Evolutionary conservation across 1,139 yeast species (phyloP), one percentile per base, ranked within the genome.

Genomic region (Yamadazyma aaseri): DNA sequence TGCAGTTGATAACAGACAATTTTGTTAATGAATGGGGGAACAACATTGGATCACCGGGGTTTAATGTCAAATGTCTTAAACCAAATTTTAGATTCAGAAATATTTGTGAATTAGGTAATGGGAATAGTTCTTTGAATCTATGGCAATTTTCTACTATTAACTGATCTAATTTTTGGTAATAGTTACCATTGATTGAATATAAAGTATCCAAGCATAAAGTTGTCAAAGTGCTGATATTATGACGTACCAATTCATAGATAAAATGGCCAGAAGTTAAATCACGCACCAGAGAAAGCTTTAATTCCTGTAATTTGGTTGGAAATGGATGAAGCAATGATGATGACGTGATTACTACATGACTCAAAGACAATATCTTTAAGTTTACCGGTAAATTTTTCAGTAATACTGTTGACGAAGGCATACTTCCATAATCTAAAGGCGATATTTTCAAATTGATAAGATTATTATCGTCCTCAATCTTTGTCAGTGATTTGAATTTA

Each of bases 201-300:
- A 38, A 15, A 9, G 29, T 34, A 10, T 28, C 28, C 3, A 38
- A 10, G 5, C 11, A 17, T 13, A 38, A 18, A n/a, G 9, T 11
- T 10, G 14, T 28, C 20, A 38, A 29, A 4, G 20, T 7, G 24
- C 36, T 23, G 17, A 31, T 25, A 5, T n/a, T 20, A 11, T 23
- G 22, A 3, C 11, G 17, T 5, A 29, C 27, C 11, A 29, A 18
- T 17, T 29, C 24, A 17, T 23, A 33, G n/a, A 47, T 28, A 27
- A 40, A 51, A 6, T 31, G 32, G 6, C 43, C 47, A 2, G 31
- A 33, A 8, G 48, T 34, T 6, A 36, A 18, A 33, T 55, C 59
- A 23, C 41, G 46, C 3, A 55, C 39, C 17, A 36, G 40, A 10
- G 24, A 26, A 9, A 55, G 29, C 6, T 33, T 18, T 7, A 55